Percentiles rank a stretch among this genome's conserved stretches.
Conservation (phyloP, 2,329 filamentous ascomycete species). For the Aspergillaceae sp. region DNA sequence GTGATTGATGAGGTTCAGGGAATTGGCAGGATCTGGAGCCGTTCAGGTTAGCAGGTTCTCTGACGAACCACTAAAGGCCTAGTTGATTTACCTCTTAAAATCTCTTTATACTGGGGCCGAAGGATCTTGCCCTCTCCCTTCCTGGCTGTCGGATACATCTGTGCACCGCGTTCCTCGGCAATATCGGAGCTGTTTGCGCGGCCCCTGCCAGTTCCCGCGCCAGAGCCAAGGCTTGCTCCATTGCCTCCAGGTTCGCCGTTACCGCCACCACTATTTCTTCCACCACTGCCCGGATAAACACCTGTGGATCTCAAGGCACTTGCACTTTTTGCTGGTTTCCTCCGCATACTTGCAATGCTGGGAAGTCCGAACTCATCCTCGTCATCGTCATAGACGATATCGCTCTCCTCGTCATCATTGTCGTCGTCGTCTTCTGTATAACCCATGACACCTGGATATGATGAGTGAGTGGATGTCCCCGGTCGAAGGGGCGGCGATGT, state of each 20-base stretch:
- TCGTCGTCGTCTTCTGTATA: conserved; percentile 66
- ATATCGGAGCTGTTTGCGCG: conserved; percentile 88
- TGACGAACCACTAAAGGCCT: neutral
- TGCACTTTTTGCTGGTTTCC: conserved; percentile 49
- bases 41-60: neutral
- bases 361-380: conserved; percentile 94
- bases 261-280: neutral
- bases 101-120: conserved; percentile 94
- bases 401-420: conserved; percentile 57
- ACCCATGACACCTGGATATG: conserved; percentile 72
- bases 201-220: conserved; percentile 43
- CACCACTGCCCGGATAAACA: conserved; percentile 34
- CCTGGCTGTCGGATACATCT: conserved; percentile 78
- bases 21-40: conserved; percentile 67
- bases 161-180: conserved; percentile 74
- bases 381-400: conserved; percentile 73
- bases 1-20: conserved; percentile 87
- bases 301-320: conserved; percentile 24
- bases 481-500: conserved; percentile 43
- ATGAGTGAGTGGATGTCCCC: conserved; percentile 53
- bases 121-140: conserved; percentile 92
- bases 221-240: conserved; percentile 20
- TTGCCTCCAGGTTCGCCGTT: conserved; percentile 8
- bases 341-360: conserved; percentile 83
- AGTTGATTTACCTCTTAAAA: conserved; percentile 56